Percentiles rank a stretch among this genome's conserved stretches.
Evolutionary conservation across 225 moss, liverwort and hornwort genomes (phyloP).

Genomic region (Polytrichum commune): DNA sequence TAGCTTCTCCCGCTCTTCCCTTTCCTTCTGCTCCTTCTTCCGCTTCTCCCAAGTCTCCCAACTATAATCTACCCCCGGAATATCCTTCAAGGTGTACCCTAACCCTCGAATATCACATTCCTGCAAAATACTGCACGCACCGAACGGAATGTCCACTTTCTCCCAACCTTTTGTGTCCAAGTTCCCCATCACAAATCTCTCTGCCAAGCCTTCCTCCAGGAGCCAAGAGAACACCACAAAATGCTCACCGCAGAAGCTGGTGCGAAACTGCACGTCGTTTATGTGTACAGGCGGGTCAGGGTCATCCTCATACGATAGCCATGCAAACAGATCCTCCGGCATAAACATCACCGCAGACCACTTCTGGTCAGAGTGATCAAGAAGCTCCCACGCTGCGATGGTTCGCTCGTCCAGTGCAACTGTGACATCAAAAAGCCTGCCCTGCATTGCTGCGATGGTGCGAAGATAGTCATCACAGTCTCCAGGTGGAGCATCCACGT

Average conservation of each 20-base stretch:
- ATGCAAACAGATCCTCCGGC: constrained; percentile 12
- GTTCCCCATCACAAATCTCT: constrained; percentile 1
- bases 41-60: background rate
- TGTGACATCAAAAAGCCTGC: background rate
- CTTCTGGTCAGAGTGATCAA: background rate
- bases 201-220: constrained; percentile 9
- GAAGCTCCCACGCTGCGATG: background rate
- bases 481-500: background rate
- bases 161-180: constrained; percentile 11
- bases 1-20: background rate
- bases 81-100: background rate
- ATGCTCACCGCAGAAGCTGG: constrained; percentile 22
- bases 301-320: constrained; percentile 10
- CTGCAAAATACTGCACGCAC: background rate
- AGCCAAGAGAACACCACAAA: constrained; percentile 16
- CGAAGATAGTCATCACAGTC: background rate
- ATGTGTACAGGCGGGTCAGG: constrained; percentile 5
- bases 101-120: background rate
- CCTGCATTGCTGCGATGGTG: constrained; percentile 1
- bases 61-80: background rate
- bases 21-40: background rate
- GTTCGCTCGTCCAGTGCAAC: background rate
- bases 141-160: background rate
- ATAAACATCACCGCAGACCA: constrained; percentile 14
- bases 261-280: constrained; percentile 5